phyloP scores from a whole-genome alignment of 192 early-diverging fungal species.

The Gigaspora rosea region DNA sequence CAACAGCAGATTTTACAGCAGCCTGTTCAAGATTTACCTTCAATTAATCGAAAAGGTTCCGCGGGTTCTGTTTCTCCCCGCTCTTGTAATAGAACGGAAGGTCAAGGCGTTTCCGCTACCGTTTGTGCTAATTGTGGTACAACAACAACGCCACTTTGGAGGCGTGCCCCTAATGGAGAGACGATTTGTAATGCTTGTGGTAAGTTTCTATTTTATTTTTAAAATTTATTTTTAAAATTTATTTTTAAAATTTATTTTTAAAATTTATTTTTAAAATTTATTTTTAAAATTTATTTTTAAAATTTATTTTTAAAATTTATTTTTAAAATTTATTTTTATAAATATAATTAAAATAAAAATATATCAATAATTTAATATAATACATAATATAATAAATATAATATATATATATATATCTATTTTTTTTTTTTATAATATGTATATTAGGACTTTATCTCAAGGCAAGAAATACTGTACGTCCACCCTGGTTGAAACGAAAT shows the following conservation, averaged over 20 bases:
- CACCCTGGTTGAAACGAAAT: conserved; percentile 58
- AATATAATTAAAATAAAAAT: neutral
- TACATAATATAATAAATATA: neutral
- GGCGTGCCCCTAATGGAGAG: conserved; percentile 81
- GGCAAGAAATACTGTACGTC: conserved; percentile 56
- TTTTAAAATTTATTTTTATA: neutral
- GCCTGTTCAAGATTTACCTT: conserved; percentile 26
- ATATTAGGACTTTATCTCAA: conserved; percentile 53
- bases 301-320: too few relatives aligned
- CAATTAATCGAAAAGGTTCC: conserved; percentile 19
- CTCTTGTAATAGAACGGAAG: conserved; percentile 38
- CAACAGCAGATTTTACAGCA: conserved; percentile 18
- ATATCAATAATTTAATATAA: neutral
- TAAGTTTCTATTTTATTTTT: neutral
- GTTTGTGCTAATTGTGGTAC: conserved; percentile 87
- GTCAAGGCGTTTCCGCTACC: conserved; percentile 47
- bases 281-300: too few relatives aligned
- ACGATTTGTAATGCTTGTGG: conserved; percentile 98
- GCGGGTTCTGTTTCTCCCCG: conserved; percentile 21
- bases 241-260: too few relatives aligned
- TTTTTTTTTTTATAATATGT: neutral
- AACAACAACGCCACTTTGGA: conserved; percentile 90
- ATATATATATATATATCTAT: neutral
- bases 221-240: too few relatives aligned
- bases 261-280: too few relatives aligned